Percentiles rank a stretch among this genome's conserved stretches.
Evolutionary conservation across 306 rosid species (phyloP).

Genomic region (Arachis stenosperma): DNA sequence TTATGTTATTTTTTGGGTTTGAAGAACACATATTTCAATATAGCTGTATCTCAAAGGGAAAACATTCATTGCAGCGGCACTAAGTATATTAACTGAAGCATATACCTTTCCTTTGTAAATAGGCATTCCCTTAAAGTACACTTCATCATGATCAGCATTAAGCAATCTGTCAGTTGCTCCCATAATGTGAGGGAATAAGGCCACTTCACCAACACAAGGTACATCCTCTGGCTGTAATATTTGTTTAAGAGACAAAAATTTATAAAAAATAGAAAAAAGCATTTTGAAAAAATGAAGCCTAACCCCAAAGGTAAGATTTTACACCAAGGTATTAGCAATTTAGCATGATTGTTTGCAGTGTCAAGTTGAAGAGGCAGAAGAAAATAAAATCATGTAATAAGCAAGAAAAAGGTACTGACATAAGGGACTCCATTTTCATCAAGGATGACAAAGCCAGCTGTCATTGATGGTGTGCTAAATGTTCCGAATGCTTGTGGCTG

Average conservation of each 20-base stretch:
- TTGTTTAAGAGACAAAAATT: slow-evolving; percentile 40
- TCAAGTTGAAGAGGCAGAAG: background rate
- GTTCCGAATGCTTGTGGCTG: slow-evolving; percentile 97
- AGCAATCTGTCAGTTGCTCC: slow-evolving; percentile 81
- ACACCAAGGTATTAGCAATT: too few relatives aligned
- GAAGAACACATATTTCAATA: slow-evolving; percentile 4
- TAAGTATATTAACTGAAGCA: slow-evolving; percentile 13
- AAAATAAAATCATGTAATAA: background rate
- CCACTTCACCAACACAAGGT: slow-evolving; percentile 84
- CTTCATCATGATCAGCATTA: slow-evolving; percentile 74
- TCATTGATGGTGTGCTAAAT: slow-evolving; percentile 75
- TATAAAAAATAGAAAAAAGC: background rate
- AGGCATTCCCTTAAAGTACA: slow-evolving; percentile 95
- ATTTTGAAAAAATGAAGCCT: background rate
- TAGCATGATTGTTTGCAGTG: background rate
- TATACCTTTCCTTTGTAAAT: slow-evolving; percentile 77
- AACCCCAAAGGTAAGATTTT: slow-evolving; percentile 6
- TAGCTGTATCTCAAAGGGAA: slow-evolving; percentile 12
- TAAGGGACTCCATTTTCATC: slow-evolving; percentile 75
- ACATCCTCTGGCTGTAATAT: slow-evolving; percentile 70
- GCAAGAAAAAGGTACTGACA: slow-evolving; percentile 42
- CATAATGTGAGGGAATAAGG: slow-evolving; percentile 61
- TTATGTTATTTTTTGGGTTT: background rate
- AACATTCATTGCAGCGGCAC: slow-evolving; percentile 16
- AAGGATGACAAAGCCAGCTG: slow-evolving; percentile 74